Conservation (phyloP, 306 rosid species). For the Bauhinia variegata region DNA sequence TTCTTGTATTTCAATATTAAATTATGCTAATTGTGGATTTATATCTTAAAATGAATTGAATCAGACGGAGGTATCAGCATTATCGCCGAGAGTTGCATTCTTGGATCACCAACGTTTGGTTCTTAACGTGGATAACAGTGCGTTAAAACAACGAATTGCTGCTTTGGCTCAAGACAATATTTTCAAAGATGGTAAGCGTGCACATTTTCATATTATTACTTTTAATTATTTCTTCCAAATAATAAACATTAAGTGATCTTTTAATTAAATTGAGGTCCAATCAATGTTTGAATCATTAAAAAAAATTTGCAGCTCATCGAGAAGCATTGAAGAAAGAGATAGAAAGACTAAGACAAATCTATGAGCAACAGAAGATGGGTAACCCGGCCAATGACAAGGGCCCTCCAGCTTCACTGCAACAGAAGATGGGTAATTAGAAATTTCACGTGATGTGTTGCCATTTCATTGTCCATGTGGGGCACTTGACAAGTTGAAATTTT, state of each 20-base stretch:
- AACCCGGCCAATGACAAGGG: conserved; percentile 45
- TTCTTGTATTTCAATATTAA: neutral
- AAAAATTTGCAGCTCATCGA: conserved; percentile 73
- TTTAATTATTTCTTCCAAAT: neutral
- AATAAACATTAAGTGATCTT: neutral
- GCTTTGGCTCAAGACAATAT: conserved; percentile 96
- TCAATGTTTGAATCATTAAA: too few relatives aligned
- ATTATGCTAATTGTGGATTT: neutral
- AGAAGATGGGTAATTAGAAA: conserved; percentile 44
- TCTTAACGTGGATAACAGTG: conserved; percentile 84
- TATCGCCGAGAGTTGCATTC: conserved; percentile 92
- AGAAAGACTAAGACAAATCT: conserved; percentile 85
- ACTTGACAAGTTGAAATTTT: conserved; percentile 48
- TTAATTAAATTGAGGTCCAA: too few relatives aligned
- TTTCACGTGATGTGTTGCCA: conserved; percentile 73
- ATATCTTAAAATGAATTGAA: conserved; percentile 30
- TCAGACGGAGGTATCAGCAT: conserved; percentile 95
- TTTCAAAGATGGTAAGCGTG: conserved; percentile 90
- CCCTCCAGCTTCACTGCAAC: conserved; percentile 28
- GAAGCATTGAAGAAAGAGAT: conserved; percentile 89
- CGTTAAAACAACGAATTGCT: conserved; percentile 94
- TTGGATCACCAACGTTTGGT: conserved; percentile 96
- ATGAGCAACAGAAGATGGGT: conserved; percentile 81
- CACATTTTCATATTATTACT: too few relatives aligned
- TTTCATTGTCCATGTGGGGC: conserved; percentile 48